Percentiles rank a stretch among this genome's conserved stretches.
Evolutionary conservation across 2,329 filamentous ascomycete genomes (phyloP).

Genomic region (Hypoxylon sp.): DNA sequence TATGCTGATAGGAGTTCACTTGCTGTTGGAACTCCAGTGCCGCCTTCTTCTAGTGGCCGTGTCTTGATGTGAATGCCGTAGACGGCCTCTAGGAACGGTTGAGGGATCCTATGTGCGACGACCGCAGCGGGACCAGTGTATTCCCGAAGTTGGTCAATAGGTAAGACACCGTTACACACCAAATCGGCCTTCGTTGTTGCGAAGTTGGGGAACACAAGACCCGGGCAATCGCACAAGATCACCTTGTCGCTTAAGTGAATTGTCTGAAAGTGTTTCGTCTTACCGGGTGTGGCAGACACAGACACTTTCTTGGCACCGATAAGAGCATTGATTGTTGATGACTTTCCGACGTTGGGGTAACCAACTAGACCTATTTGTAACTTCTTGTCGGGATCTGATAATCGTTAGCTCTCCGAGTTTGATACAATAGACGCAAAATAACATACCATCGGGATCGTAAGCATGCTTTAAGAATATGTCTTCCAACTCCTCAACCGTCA

Average conservation of each 20-base stretch:
- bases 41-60: conserved; percentile 89
- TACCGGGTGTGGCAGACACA: conserved; percentile 95
- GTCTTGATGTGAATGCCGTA: conserved; percentile 93
- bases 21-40: conserved; percentile 86
- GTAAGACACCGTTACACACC: conserved; percentile 93
- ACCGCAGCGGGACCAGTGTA: conserved; percentile 89
- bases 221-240: conserved; percentile 96
- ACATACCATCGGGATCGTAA: conserved; percentile 68
- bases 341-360: conserved; percentile 99
- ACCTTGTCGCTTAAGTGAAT: conserved; percentile 93
- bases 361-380: conserved; percentile 94
- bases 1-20: conserved; percentile 89
- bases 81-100: conserved; percentile 88
- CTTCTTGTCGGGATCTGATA: conserved; percentile 69
- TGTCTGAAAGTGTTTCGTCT: conserved; percentile 99
- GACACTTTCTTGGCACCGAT: conserved; percentile 99
- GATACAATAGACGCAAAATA: not conserved
- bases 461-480: conserved; percentile 86
- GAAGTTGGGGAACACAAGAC: conserved; percentile 98
- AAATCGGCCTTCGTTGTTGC: conserved; percentile 96
- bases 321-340: conserved; percentile 98
- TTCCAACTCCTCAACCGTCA: conserved; percentile 94
- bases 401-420: conserved; percentile 45
- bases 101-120: conserved; percentile 87
- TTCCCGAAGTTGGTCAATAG: conserved; percentile 96